Evolutionary conservation across 1,139 yeast species (phyloP).

Genomic region (Meyerozyma sp.): DNA sequence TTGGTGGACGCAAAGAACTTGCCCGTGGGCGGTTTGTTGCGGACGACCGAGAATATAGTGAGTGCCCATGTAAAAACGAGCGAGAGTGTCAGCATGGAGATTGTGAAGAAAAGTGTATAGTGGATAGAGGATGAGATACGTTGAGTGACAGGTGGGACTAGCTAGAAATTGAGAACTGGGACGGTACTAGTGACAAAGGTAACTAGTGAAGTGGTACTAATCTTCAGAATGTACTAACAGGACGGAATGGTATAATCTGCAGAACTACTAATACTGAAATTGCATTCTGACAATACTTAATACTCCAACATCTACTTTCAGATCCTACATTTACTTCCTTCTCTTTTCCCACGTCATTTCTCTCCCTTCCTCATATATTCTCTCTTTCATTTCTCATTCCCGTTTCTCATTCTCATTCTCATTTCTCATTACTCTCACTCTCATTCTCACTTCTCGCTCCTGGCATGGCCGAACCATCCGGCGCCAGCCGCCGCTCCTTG

Average conservation of each 20-base stretch:
- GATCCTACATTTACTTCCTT: not conserved
- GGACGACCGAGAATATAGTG: constrained; percentile 34
- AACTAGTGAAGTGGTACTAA: too few relatives aligned
- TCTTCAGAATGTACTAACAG: too few relatives aligned
- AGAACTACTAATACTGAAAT: too few relatives aligned
- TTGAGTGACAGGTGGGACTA: too few relatives aligned
- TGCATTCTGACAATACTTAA: too few relatives aligned
- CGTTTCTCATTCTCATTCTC: too few relatives aligned
- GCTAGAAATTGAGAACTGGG: not conserved
- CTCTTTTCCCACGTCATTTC: not conserved
- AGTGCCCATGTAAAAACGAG: constrained; percentile 57
- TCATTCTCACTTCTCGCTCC: not conserved
- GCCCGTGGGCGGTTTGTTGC: constrained; percentile 59
- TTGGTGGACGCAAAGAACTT: constrained; percentile 40
- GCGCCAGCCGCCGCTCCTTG: not conserved
- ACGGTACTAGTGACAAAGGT: too few relatives aligned
- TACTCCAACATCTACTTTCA: too few relatives aligned
- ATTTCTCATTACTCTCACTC: not conserved
- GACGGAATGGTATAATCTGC: too few relatives aligned
- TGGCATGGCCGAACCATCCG: not conserved
- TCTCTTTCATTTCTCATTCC: too few relatives aligned
- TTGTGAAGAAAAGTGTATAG: constrained; percentile 9
- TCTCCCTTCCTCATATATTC: too few relatives aligned
- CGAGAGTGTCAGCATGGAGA: constrained; percentile 56
- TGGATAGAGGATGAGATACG: too few relatives aligned